Conservation (phyloP, 495 filamentous ascomycete genomes). For the Astrocystis sublimbata region DNA sequence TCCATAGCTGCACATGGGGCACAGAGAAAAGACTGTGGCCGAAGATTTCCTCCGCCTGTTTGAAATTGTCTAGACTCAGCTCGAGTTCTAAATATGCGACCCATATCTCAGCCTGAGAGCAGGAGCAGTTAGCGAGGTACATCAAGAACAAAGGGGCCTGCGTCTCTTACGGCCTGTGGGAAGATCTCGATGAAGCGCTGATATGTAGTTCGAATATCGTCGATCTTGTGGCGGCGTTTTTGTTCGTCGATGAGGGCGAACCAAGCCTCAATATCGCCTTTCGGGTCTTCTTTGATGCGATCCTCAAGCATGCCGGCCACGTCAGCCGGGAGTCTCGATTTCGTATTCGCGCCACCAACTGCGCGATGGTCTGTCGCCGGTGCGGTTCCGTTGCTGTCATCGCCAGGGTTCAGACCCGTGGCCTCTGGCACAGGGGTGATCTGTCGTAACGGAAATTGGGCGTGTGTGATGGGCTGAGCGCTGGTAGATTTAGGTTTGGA, state of each 20-base stretch:
- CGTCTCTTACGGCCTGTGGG: slow-evolving; percentile 77
- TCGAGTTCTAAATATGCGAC: slow-evolving; percentile 84
- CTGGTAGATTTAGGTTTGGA: slow-evolving; percentile 23
- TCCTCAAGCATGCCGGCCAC: slow-evolving; percentile 84
- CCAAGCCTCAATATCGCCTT: slow-evolving; percentile 90
- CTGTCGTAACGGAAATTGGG: slow-evolving; percentile 31
- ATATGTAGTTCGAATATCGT: slow-evolving; percentile 77
- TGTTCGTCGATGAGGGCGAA: slow-evolving; percentile 82
- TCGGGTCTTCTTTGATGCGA: slow-evolving; percentile 84
- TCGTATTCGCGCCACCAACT: slow-evolving; percentile 22
- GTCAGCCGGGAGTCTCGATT: slow-evolving; percentile 64
- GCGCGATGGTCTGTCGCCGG: slow-evolving; percentile 18
- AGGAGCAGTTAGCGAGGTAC: slow-evolving; percentile 29
- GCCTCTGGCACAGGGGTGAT: slow-evolving; percentile 26
- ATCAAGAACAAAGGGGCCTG: not conserved
- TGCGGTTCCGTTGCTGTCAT: slow-evolving; percentile 26
- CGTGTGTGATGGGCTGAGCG: slow-evolving; percentile 15
- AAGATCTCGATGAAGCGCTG: slow-evolving; percentile 85
- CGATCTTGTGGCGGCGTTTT: slow-evolving; percentile 73
- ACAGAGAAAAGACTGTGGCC: slow-evolving; percentile 67
- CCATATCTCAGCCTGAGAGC: slow-evolving; percentile 81
- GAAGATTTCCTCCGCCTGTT: slow-evolving; percentile 79
- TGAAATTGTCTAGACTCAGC: slow-evolving; percentile 74
- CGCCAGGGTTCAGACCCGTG: slow-evolving; percentile 25
- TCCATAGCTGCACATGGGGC: slow-evolving; percentile 84